A percentile compares a stretch with the other conserved stretches of the same genome.
Conservation (phyloP, 1,139 yeast genomes). For the Starmera stellimalicola region DNA sequence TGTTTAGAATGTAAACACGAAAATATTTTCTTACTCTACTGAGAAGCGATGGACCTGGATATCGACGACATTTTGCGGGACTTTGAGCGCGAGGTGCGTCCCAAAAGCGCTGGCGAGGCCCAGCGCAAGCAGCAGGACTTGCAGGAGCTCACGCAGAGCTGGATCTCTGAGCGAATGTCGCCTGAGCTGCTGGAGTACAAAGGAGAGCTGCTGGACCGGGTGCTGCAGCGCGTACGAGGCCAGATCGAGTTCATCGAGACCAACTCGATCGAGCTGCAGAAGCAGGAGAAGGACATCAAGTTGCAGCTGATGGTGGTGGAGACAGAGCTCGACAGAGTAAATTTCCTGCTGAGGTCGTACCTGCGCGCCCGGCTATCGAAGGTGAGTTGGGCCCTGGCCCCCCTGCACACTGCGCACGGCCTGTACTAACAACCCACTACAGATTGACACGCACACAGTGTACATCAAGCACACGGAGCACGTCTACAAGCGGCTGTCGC, state of each 20-base stretch:
- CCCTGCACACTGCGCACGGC: no score
- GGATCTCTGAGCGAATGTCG: constrained; percentile 79
- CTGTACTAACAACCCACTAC: background rate
- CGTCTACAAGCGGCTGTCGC: constrained; percentile 30
- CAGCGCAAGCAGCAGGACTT: constrained; percentile 25
- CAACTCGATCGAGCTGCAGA: constrained; percentile 42
- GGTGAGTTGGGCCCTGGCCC: background rate
- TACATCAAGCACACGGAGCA: constrained; percentile 31
- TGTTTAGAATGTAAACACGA: background rate
- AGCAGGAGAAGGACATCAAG: constrained; percentile 56
- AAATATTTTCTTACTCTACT: background rate
- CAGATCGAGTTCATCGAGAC: constrained; percentile 68
- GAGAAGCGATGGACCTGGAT: constrained; percentile 31
- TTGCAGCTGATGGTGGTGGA: constrained; percentile 77
- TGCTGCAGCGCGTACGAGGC: constrained; percentile 47
- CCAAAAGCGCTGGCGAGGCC: constrained; percentile 12
- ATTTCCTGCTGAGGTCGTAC: constrained; percentile 70
- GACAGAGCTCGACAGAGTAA: constrained; percentile 82
- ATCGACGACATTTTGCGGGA: constrained; percentile 63
- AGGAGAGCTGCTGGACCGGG: constrained; percentile 43
- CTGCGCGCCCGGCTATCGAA: constrained; percentile 64
- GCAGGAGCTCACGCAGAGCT: constrained; percentile 44
- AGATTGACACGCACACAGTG: constrained; percentile 61
- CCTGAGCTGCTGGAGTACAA: constrained; percentile 79
- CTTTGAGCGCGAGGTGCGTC: constrained; percentile 33